Conservation (phyloP, 2,329 filamentous ascomycete genomes). For the Cadophora gregata region DNA sequence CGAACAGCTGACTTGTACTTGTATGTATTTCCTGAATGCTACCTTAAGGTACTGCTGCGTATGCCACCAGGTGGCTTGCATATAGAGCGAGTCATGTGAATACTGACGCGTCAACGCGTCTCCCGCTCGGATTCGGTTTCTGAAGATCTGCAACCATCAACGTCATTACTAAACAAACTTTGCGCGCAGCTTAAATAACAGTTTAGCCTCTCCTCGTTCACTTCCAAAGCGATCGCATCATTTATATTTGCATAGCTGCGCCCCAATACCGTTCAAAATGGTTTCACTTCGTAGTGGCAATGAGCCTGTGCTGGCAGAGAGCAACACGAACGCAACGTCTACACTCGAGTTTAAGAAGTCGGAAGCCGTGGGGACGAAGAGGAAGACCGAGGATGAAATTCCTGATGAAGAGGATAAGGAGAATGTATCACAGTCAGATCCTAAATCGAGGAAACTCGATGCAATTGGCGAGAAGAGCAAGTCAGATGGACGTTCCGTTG, state of each 20-base stretch:
- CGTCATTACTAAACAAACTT: constrained; percentile 3
- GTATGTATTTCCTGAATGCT: neutral
- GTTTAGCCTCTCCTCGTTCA: neutral
- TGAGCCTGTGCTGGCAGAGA: neutral
- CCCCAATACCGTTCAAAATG: no score
- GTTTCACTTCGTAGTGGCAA: neutral
- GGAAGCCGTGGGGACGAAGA: neutral
- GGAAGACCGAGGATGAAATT: neutral
- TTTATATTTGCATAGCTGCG: neutral
- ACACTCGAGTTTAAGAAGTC: neutral
- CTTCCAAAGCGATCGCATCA: neutral
- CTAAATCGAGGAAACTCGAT: neutral
- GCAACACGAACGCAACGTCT: neutral
- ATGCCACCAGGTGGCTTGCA: neutral
- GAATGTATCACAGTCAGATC: neutral
- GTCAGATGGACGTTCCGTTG: neutral
- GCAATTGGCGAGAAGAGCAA: neutral
- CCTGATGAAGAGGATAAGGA: neutral
- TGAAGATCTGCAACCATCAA: neutral
- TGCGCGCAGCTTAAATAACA: neutral
- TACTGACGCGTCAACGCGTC: neutral
- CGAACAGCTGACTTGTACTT: no score
- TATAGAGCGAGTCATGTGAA: neutral
- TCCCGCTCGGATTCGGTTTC: neutral
- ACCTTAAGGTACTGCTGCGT: no score